Evolutionary conservation across 495 filamentous ascomycete species (phyloP), one percentile per base, ranked within the genome.

Genomic region (Talaromyces nanjingensis): DNA sequence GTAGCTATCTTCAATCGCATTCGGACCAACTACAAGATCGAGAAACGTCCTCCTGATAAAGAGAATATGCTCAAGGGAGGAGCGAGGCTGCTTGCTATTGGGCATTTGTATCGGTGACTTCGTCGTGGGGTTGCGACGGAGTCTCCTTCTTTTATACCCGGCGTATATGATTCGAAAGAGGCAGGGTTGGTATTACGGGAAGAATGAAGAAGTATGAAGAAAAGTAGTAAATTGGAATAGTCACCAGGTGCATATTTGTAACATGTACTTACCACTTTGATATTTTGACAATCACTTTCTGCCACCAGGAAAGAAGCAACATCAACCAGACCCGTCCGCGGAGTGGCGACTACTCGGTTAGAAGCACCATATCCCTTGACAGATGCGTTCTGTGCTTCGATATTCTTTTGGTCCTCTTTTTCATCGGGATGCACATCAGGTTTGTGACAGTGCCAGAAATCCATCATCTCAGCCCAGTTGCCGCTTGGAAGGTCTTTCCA

Each of bases 391-490:
- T 75, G 70, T 63, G 39, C 57, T n/a, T 68, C 65, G 34, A 47
- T 69, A 29, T 65, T 63, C 16, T 72, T 68, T 62, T 76, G 67
- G 29, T 74, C 64, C 29, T 72, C 65, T 20, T 77, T 65, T 20
- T 81, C 66, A n/a, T 68, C 68, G 25, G 74, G 71, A 42, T 82
- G 76, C 5, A 77, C 76, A 62, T 85, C 76, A 52, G 92, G 94
- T 71, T 97, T 98, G 73, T 98, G 94, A 71, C 94, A 99, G 74
- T 99, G 94, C 94, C 94, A 99, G 68, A 97, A 96, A 71, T 99
- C 94, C 94, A 99, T 99, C 96, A 98, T 97, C 74, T 99, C 94
- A 2, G 93, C 94, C 94, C 94, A 99, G 69, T 96, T 94, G 64
- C 93, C 91, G 67, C 91, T 96, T 1, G 94, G 94, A 4, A 98